A percentile compares a stretch with the other conserved stretches of the same genome.
Conservation (phyloP, 2,329 filamentous ascomycete species). For the Lasiodiplodia gonubiensis region DNA sequence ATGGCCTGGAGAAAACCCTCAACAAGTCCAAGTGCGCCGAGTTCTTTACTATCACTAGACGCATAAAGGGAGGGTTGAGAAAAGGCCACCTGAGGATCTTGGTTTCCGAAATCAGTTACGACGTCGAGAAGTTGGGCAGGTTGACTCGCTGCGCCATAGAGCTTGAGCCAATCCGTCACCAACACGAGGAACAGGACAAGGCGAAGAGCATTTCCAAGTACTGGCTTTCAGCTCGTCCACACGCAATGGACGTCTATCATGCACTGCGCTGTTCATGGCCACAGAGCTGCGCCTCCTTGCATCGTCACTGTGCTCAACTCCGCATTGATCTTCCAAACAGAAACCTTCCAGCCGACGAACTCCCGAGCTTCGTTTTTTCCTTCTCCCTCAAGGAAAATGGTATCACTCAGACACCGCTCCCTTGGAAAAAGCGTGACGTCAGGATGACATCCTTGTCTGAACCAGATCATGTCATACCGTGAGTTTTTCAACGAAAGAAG, state of each 20-base stretch:
- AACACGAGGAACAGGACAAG: neutral
- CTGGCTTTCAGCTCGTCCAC: neutral
- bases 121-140: neutral
- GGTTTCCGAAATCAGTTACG: neutral
- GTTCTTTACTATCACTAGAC: neutral
- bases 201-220: neutral
- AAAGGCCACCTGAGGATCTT: neutral
- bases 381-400: neutral
- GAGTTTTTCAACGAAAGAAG: neutral
- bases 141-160: neutral
- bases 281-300: neutral
- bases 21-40: neutral
- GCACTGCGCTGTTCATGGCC: neutral
- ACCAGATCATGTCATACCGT: neutral
- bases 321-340: neutral
- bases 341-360: neutral
- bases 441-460: neutral
- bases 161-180: neutral
- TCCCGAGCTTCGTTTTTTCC: neutral
- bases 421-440: neutral
- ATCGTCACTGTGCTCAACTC: neutral
- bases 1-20: neutral
- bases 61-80: neutral
- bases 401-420: neutral
- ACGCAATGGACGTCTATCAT: neutral